phyloP scores from a whole-genome alignment of 768 basidiomycete species.

The Sporobolomyces phaffii region DNA sequence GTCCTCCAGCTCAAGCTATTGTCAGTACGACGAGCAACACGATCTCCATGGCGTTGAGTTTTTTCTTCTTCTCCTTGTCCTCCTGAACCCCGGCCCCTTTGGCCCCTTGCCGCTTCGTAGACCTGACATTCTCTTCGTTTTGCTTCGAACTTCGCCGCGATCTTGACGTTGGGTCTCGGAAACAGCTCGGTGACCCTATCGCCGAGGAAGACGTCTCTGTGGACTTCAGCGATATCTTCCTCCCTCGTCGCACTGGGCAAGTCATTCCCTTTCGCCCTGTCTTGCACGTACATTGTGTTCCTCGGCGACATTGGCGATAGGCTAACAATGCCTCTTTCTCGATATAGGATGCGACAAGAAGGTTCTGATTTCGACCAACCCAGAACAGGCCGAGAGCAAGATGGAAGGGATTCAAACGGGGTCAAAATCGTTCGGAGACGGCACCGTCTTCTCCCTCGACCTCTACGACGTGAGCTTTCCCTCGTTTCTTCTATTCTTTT shows the following conservation, averaged over 20 bases:
- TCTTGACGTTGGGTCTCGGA: background rate
- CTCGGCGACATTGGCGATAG: too few relatives aligned
- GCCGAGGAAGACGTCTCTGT: slow-evolving; percentile 30
- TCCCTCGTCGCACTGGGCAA: slow-evolving; percentile 26
- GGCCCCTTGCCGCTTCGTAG: too few relatives aligned
- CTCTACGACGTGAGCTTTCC: slow-evolving; percentile 24
- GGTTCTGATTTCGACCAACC: slow-evolving; percentile 18
- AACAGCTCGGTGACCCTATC: slow-evolving; percentile 22
- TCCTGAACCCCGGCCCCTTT: too few relatives aligned
- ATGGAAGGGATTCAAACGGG: slow-evolving; percentile 26
- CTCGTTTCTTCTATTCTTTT: too few relatives aligned
- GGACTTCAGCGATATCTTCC: slow-evolving; percentile 31
- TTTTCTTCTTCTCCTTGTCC: background rate
- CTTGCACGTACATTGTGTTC: too few relatives aligned
- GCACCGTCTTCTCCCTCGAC: slow-evolving; percentile 34
- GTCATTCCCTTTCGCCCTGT: background rate
- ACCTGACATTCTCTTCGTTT: too few relatives aligned
- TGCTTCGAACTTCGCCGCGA: background rate
- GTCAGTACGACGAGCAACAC: slow-evolving; percentile 20
- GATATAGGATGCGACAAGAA: slow-evolving; percentile 29
- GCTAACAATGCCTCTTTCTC: too few relatives aligned
- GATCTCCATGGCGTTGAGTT: slow-evolving; percentile 30
- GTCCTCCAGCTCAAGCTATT: slow-evolving; percentile 26
- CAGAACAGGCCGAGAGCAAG: background rate
- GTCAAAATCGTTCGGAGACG: slow-evolving; percentile 15